Conservation (phyloP, 305 asterid species). For the Fraxinus angustifolia region DNA sequence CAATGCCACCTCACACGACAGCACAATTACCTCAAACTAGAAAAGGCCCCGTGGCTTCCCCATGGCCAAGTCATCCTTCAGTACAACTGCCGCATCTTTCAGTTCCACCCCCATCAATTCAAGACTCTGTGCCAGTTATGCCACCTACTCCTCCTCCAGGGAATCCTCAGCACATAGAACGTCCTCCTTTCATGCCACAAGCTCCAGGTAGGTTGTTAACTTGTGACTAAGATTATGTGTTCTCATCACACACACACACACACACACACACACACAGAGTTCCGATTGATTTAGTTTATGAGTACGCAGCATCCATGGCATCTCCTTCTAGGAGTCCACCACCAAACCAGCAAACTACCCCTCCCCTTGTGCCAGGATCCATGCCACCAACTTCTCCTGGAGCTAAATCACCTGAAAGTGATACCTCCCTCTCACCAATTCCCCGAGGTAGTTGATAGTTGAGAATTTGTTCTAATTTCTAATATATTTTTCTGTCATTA, state of each 20-base stretch:
- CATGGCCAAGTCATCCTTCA: constrained; percentile 37
- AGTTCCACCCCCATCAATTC: constrained; percentile 31
- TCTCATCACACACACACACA: constrained; percentile 5
- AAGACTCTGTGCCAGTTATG: constrained; percentile 26
- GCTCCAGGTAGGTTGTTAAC: constrained; percentile 55
- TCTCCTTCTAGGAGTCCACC: constrained; percentile 53
- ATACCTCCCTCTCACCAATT: constrained; percentile 24
- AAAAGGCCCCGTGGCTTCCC: constrained; percentile 33
- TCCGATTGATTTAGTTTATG: constrained; percentile 32
- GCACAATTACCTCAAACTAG: constrained; percentile 33
- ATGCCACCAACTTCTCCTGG: constrained; percentile 45
- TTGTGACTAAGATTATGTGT: constrained; percentile 16
- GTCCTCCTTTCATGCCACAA: constrained; percentile 40
- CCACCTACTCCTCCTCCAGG: constrained; percentile 41
- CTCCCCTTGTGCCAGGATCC: constrained; percentile 35
- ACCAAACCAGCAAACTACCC: constrained; percentile 35
- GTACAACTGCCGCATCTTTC: constrained; percentile 32
- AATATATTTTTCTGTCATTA: neutral
- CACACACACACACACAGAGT: constrained; percentile 6
- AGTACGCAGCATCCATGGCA: constrained; percentile 46
- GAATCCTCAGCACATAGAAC: constrained; percentile 24
- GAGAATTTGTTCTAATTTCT: neutral
- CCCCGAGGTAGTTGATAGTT: constrained; percentile 49
- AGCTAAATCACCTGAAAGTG: constrained; percentile 34
- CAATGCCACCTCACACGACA: constrained; percentile 37